Conservation (phyloP, 306 rosid genomes). For the Fragaria iinumae region DNA sequence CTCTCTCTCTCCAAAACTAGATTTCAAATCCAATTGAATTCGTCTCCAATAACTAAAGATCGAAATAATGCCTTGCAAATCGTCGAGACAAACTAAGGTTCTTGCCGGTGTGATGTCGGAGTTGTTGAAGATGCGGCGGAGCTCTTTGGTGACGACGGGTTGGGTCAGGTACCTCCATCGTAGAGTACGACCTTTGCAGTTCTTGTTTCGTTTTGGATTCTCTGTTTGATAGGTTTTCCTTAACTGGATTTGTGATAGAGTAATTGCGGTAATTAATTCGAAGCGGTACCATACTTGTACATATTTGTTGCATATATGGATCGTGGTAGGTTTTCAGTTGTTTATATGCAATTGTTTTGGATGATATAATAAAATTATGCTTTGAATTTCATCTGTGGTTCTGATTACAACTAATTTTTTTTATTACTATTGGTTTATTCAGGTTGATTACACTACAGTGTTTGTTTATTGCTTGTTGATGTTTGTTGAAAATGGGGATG, state of each 20-base stretch:
- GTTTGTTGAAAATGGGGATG: constrained; percentile 85
- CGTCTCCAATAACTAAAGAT: too few relatives aligned
- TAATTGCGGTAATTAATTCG: constrained; percentile 87
- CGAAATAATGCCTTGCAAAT: too few relatives aligned
- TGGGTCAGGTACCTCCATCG: too few relatives aligned
- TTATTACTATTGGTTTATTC: neutral
- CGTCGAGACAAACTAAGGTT: too few relatives aligned
- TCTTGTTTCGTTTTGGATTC: neutral
- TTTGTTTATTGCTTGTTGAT: constrained; percentile 87
- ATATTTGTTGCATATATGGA: constrained; percentile 92
- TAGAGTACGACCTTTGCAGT: neutral
- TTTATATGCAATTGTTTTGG: neutral
- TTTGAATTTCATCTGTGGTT: constrained; percentile 1
- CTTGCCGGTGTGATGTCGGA: too few relatives aligned
- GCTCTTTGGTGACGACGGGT: too few relatives aligned
- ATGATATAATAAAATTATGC: neutral
- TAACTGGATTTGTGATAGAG: constrained; percentile 44
- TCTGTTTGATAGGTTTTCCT: constrained; percentile 25
- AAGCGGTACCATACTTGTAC: constrained; percentile 73
- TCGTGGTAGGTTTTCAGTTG: constrained; percentile 56
- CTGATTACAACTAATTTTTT: neutral
- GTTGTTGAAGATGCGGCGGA: too few relatives aligned
- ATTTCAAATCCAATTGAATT: too few relatives aligned
- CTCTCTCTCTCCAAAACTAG: too few relatives aligned
- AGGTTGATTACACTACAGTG: constrained; percentile 93